Evolutionary conservation across 129 eudicot genomes (phyloP).

Genomic region (Mikania micrantha): DNA sequence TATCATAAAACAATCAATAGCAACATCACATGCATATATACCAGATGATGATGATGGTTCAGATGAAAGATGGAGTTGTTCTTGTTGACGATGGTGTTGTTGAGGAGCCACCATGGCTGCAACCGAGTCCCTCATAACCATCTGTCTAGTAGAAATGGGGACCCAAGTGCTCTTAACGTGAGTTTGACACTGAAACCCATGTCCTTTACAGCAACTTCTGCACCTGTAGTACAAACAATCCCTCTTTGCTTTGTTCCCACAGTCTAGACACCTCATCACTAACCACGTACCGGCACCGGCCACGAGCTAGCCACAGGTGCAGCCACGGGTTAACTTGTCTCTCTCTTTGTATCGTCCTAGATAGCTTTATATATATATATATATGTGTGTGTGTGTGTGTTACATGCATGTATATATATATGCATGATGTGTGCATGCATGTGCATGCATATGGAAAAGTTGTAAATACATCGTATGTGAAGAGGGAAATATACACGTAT

Average conservation of each 20-base stretch:
- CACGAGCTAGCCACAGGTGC: too few relatives aligned
- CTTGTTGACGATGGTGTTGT: conserved; percentile 4
- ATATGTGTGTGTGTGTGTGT: too few relatives aligned
- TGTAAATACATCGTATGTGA: background rate
- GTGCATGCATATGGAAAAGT: background rate
- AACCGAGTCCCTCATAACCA: conserved; percentile 9
- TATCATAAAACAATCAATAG: too few relatives aligned
- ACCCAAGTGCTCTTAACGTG: conserved; percentile 91
- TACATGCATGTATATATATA: too few relatives aligned
- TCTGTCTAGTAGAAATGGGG: conserved; percentile 52
- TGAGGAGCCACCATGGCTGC: conserved; percentile 22
- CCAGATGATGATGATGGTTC: conserved; percentile 18
- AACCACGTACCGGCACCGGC: too few relatives aligned
- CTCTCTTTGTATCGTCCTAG: background rate
- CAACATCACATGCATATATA: too few relatives aligned
- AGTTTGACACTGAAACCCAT: conserved; percentile 69
- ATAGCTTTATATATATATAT: too few relatives aligned
- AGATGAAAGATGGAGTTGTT: background rate
- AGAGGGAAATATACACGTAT: too few relatives aligned
- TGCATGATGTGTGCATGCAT: conserved; percentile 14
- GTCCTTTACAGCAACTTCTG: conserved; percentile 72
- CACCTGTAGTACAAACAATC: conserved; percentile 64
- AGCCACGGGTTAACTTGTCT: background rate
- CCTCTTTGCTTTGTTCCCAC: conserved; percentile 87
- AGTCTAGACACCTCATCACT: conserved; percentile 62